A percentile compares a stretch with the other conserved stretches of the same genome.
Conservation (phyloP, 768 basidiomycete genomes). For the Amanita pseudoporphyria region DNA sequence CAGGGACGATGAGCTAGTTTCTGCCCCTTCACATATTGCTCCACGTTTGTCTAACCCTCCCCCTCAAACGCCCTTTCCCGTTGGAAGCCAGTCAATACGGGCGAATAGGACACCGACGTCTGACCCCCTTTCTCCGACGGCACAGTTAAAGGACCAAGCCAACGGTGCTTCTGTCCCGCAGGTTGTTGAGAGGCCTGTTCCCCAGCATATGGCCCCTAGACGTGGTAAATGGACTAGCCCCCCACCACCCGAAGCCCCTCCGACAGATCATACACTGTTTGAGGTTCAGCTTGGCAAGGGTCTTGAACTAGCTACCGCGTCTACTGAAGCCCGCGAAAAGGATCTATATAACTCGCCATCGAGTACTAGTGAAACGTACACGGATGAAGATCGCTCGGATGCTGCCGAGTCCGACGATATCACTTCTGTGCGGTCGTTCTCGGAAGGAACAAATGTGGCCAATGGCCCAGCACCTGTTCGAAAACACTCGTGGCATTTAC, state of each 20-base stretch:
- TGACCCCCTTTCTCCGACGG: conserved; percentile 47
- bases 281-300: conserved; percentile 58
- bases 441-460: conserved; percentile 32
- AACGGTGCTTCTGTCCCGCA: conserved; percentile 20
- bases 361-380: conserved; percentile 52
- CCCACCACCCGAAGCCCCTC: conserved; percentile 67
- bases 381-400: conserved; percentile 62
- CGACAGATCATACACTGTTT: conserved; percentile 55
- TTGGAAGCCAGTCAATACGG: conserved; percentile 52
- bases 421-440: conserved; percentile 57
- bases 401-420: conserved; percentile 59
- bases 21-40: conserved; percentile 35
- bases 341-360: conserved; percentile 43
- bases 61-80: conserved; percentile 63
- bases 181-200: conserved; percentile 32
- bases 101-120: conserved; percentile 28
- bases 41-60: conserved; percentile 40
- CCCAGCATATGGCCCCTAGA: conserved; percentile 75
- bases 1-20: conserved; percentile 51
- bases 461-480: conserved; percentile 23
- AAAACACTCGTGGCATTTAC: conserved; percentile 41
- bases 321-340: conserved; percentile 48
- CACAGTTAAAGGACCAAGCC: conserved; percentile 36
- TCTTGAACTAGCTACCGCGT: conserved; percentile 58
- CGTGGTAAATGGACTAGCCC: conserved; percentile 81